phyloP scores from a whole-genome alignment of 2,329 filamentous ascomycete genomes.

The Westerdykella aurantiaca region DNA sequence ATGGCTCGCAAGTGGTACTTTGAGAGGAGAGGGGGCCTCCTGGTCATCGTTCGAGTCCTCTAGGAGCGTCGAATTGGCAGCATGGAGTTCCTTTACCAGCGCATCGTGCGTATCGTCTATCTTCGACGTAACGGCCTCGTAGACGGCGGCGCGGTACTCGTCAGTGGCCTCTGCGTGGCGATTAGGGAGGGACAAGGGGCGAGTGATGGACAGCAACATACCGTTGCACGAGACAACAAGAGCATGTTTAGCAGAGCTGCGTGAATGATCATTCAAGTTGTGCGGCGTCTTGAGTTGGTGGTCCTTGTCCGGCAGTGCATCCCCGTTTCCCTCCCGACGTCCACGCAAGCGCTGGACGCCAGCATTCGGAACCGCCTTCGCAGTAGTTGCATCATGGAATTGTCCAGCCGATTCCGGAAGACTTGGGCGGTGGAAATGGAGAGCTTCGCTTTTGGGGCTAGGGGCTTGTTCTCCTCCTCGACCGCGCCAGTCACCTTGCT shows the following conservation, averaged over 20 bases:
- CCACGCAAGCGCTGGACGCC: too few relatives aligned
- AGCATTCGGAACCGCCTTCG: slow-evolving; percentile 1
- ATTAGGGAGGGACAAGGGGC: background rate
- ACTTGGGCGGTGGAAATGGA: background rate
- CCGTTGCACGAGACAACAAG: slow-evolving; percentile 26
- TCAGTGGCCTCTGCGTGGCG: slow-evolving; percentile 18
- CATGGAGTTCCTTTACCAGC: slow-evolving; percentile 6
- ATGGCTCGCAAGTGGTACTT: slow-evolving; percentile 5
- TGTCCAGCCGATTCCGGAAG: background rate
- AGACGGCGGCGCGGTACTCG: slow-evolving; percentile 23
- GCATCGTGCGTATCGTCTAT: slow-evolving; percentile 14
- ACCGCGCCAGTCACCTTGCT: too few relatives aligned
- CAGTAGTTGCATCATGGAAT: background rate
- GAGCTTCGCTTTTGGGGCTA: background rate
- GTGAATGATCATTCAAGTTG: too few relatives aligned
- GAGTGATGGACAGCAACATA: slow-evolving; percentile 1
- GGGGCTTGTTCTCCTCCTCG: background rate
- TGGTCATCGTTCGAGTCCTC: slow-evolving; percentile 8
- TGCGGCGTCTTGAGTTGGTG: too few relatives aligned
- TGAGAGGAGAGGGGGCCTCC: slow-evolving; percentile 2
- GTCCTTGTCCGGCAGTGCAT: too few relatives aligned
- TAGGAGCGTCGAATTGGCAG: slow-evolving; percentile 1
- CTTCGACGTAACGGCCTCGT: slow-evolving; percentile 10
- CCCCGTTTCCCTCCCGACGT: too few relatives aligned
- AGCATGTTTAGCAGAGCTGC: slow-evolving; percentile 11